Conservation (phyloP, 1,139 yeast genomes). For the Neolecta irregularis region DNA sequence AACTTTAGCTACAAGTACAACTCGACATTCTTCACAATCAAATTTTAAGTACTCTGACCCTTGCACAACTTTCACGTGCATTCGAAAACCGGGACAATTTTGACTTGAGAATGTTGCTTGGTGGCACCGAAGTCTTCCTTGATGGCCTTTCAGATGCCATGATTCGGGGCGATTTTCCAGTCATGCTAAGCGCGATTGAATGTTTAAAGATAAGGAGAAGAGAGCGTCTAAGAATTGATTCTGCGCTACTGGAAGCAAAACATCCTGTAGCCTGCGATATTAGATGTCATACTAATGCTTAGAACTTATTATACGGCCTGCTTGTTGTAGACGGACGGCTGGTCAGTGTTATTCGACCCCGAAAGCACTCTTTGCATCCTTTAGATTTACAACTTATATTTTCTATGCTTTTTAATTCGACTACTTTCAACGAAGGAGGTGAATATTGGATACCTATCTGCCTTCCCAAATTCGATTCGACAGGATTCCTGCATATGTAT, state of each 20-base stretch:
- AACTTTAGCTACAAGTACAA: slow-evolving; percentile 36
- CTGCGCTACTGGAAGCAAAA: slow-evolving; percentile 29
- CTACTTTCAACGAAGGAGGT: slow-evolving; percentile 38
- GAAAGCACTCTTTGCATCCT: slow-evolving; percentile 50
- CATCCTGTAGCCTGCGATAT: slow-evolving; percentile 19
- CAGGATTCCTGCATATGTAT: slow-evolving; percentile 74
- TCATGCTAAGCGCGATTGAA: slow-evolving; percentile 47
- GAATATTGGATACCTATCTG: slow-evolving; percentile 93
- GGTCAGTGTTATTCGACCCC: slow-evolving; percentile 47
- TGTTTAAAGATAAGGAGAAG: slow-evolving; percentile 37
- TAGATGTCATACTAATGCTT: slow-evolving; percentile 14
- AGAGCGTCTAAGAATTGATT: slow-evolving; percentile 33
- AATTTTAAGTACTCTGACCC: slow-evolving; percentile 63
- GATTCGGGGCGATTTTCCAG: slow-evolving; percentile 37
- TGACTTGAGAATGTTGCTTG: slow-evolving; percentile 63
- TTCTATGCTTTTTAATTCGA: slow-evolving; percentile 43
- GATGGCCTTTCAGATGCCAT: slow-evolving; percentile 46
- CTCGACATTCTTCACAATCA: slow-evolving; percentile 63
- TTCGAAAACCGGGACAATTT: slow-evolving; percentile 63
- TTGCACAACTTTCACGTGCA: slow-evolving; percentile 52
- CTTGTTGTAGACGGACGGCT: slow-evolving; percentile 40
- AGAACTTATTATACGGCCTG: slow-evolving; percentile 37
- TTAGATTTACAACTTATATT: slow-evolving; percentile 51
- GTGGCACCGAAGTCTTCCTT: slow-evolving; percentile 44
- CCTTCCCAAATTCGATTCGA: slow-evolving; percentile 73